These are phyloP conservation scores for Actinomortierella ambigua DNA, from an alignment of 371 early-diverging fungal species.

Conservation along the genomic window DNA sequence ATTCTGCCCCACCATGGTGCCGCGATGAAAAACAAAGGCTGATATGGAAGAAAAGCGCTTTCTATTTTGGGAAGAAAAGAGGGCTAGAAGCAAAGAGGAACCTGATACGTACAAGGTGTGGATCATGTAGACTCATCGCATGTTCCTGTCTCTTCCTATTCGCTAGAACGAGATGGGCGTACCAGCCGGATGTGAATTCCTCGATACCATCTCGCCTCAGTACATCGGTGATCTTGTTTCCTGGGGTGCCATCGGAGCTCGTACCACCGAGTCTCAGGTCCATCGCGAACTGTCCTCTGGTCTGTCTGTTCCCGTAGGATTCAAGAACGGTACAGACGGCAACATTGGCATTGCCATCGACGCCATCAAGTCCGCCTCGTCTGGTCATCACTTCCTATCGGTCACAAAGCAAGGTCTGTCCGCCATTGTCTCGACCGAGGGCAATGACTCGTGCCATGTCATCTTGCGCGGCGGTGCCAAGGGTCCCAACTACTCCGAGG, in stretches of 20 bases:
- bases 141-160: no score
- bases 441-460: slow-evolving; percentile 85
- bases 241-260: slow-evolving; percentile 95
- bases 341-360: slow-evolving; percentile 88
- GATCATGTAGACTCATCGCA: no score
- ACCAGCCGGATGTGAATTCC: slow-evolving; percentile 88
- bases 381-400: slow-evolving; percentile 89
- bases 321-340: slow-evolving; percentile 95
- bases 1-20: no score
- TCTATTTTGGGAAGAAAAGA: no score
- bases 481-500: slow-evolving; percentile 88
- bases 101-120: no score
- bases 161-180: slow-evolving; percentile 81
- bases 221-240: slow-evolving; percentile 89
- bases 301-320: slow-evolving; percentile 93
- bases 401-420: slow-evolving; percentile 94
- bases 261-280: slow-evolving; percentile 92
- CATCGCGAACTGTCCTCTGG: slow-evolving; percentile 95
- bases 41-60: no score
- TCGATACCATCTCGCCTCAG: slow-evolving; percentile 96
- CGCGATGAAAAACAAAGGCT: no score
- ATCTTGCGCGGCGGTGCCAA: slow-evolving; percentile 88
- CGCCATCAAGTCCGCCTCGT: slow-evolving; percentile 87
- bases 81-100: no score
- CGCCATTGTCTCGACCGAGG: slow-evolving; percentile 88